phyloP scores from a whole-genome alignment of 2,329 filamentous ascomycete species.

The Cytospora leucostoma region DNA sequence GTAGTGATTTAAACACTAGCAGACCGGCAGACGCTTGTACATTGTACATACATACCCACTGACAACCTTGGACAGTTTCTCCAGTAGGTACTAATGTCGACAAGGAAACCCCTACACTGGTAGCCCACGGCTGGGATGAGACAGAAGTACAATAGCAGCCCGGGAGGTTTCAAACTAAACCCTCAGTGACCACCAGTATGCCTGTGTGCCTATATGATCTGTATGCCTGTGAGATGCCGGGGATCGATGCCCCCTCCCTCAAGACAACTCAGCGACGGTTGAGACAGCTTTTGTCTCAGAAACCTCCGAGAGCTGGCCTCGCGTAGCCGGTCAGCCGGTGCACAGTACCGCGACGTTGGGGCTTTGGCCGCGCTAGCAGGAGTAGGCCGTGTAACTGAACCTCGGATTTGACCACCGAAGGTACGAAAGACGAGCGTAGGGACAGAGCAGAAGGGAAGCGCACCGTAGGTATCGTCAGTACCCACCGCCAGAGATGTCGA shows the following conservation, averaged over 20 bases:
- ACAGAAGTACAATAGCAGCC: conserved; percentile 12
- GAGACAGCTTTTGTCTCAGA: conserved; percentile 18
- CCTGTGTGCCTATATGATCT: neutral
- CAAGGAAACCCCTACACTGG: neutral
- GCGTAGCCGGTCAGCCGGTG: neutral
- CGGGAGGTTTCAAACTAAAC: conserved; percentile 1
- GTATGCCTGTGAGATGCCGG: conserved; percentile 8
- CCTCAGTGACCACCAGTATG: conserved; percentile 2
- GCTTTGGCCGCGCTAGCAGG: conserved; percentile 1
- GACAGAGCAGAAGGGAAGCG: too few species aligned
- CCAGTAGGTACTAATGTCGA: neutral
- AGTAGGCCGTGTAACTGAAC: conserved; percentile 20
- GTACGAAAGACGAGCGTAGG: neutral
- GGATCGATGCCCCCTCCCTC: neutral
- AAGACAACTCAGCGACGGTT: neutral
- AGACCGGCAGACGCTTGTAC: neutral
- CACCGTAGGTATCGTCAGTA: neutral
- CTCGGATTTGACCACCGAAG: conserved; percentile 4
- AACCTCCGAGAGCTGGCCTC: conserved; percentile 7
- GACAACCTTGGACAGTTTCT: neutral
- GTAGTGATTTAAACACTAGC: neutral
- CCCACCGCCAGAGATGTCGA: neutral
- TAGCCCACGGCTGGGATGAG: conserved; percentile 7
- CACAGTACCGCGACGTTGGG: neutral
- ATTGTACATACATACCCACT: too few species aligned